Evolutionary conservation across 1,284 basidiomycete genomes (phyloP), one percentile per base, ranked within the genome.

Genomic region (Malassezia equina): DNA sequence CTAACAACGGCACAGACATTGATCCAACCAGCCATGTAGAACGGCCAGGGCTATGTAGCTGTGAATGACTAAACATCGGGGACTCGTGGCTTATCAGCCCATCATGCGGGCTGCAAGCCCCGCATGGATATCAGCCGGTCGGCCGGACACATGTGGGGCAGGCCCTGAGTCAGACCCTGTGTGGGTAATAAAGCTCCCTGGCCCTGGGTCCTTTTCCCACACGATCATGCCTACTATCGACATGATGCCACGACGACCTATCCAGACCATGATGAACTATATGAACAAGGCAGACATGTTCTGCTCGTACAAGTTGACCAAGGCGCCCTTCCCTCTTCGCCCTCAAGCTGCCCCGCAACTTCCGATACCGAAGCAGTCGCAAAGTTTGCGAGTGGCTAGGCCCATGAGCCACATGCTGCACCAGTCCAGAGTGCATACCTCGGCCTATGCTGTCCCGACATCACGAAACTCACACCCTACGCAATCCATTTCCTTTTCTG

Each of bases 1-100:
- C 57, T 55, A 41, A 54, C 41, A 9, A 13, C 13, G 6, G n/a
- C 61, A 19, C 21, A 69, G 67, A 69, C 67, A 8, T 60, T 69
- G 23, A 69, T 69, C 42, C 67, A 69, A 47, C 63, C 65, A 19
- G 67, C 61, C 32, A 50, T 65, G 57, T 66, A 34, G 36, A 21
- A 27, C 11, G 13, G 5, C 19, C 36, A 19, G 5, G 36, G 9
- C n/a, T 21, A 19, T n/a, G 36, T 21, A 19, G 36, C 11, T 15
- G 4, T 21, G 9, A 21, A 39, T 39, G 36, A 39, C 36, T 39
- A 39, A 39, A 39, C 36, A 39, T 39, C 36, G 9, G 17, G 8
- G 36, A 39, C 34, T 39, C 36, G 36, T 39, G 36, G 36, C 36
- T 39, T 39, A 39, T 39, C 36, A 15, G 12, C 9, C 12, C 34